A percentile compares a stretch with the other conserved stretches of the same genome.
Conservation (phyloP, 2,329 filamentous ascomycete genomes). For the Ophiobolus disseminans region DNA sequence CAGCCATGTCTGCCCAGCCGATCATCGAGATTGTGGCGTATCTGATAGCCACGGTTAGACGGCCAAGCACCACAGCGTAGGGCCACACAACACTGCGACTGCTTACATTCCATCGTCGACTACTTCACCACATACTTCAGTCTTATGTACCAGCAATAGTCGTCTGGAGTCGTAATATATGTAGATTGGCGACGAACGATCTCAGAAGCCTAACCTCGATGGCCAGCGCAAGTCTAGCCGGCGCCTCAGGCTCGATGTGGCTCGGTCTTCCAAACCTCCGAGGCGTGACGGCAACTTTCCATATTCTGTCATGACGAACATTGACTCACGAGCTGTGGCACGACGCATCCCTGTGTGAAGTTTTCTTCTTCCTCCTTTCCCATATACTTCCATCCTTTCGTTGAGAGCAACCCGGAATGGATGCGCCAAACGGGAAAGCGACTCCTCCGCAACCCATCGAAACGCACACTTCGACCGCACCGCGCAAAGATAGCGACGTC, state of each 20-base stretch:
- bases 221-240: neutral
- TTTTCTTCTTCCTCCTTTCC: neutral
- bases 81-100: no score
- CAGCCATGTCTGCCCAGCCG: neutral
- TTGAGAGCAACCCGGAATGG: slow-evolving; percentile 4
- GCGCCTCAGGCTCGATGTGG: neutral
- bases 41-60: no score
- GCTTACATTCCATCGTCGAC: no score
- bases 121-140: no score
- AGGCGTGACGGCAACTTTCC: neutral
- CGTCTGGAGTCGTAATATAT: no score
- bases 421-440: slow-evolving; percentile 10
- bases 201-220: neutral
- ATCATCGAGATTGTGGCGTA: neutral
- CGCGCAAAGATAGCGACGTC: slow-evolving; percentile 17
- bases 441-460: neutral
- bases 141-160: no score
- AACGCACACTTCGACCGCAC: slow-evolving; percentile 5
- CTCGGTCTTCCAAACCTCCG: neutral
- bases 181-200: no score
- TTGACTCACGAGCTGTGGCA: no score
- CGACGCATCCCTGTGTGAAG: neutral
- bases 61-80: no score
- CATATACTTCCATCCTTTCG: no score
- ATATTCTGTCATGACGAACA: no score